A percentile compares a stretch with the other conserved stretches of the same genome.
phyloP scores from a whole-genome alignment of 768 basidiomycete genomes.

The Suillus clintonianus region DNA sequence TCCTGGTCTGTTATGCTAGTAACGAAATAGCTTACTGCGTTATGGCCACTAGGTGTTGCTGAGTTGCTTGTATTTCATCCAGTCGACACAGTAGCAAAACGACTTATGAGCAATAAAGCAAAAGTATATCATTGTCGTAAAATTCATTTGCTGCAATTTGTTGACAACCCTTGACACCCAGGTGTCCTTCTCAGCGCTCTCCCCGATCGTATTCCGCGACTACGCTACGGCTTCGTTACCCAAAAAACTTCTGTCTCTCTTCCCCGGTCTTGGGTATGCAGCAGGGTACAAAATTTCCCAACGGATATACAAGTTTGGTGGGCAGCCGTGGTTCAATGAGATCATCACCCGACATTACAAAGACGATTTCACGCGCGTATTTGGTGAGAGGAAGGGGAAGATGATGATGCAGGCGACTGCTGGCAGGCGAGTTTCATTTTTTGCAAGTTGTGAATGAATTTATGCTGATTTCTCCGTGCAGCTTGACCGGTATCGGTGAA shows the following conservation, averaged over 20 bases:
- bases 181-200: conserved; percentile 66
- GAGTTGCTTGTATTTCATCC: conserved; percentile 96
- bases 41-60: conserved; percentile 67
- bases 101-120: conserved; percentile 96
- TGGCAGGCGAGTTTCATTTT: conserved; percentile 64
- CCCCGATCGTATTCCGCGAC: conserved; percentile 86
- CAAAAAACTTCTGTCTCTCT: conserved; percentile 84
- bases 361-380: conserved; percentile 74
- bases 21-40: background rate
- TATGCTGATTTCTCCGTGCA: conserved; percentile 21
- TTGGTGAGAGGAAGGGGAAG: conserved; percentile 95
- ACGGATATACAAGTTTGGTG: conserved; percentile 96
- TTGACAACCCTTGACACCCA: conserved; percentile 24
- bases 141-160: background rate
- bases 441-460: background rate
- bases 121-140: conserved; percentile 46
- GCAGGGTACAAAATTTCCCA: conserved; percentile 97
- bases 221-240: conserved; percentile 67
- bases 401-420: conserved; percentile 95
- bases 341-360: conserved; percentile 82
- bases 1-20: background rate
- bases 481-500: conserved; percentile 87
- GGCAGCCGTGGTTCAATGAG: conserved; percentile 98
- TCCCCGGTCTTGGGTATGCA: conserved; percentile 97
- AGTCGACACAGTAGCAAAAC: conserved; percentile 97